A percentile compares a stretch with the other conserved stretches of the same genome.
These are phyloP conservation scores for Brassica incana DNA, from an alignment of 345 rosid species.

Conservation along the genomic window DNA sequence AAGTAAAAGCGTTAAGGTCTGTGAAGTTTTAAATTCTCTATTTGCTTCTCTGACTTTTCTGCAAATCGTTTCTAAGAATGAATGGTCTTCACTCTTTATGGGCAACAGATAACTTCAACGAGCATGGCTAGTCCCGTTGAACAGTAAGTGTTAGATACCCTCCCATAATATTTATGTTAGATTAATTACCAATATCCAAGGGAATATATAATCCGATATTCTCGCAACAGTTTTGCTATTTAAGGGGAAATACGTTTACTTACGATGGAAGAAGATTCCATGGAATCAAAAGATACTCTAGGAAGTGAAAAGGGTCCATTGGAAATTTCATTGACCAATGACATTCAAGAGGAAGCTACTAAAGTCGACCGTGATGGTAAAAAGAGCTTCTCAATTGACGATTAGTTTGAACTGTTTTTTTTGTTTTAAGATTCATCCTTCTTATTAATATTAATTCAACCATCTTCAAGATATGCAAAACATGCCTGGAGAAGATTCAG, in stretches of 20 bases:
- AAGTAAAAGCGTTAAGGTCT: slow-evolving; percentile 11
- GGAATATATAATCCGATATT: not conserved
- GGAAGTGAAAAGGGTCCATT: not conserved
- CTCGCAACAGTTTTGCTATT: not conserved
- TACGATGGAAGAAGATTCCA: not conserved
- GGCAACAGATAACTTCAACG: slow-evolving; percentile 21
- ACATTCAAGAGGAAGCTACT: not conserved
- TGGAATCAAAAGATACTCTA: not conserved
- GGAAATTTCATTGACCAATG: not conserved
- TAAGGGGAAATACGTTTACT: too few relatives aligned
- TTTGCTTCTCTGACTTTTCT: not conserved
- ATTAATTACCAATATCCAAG: not conserved
- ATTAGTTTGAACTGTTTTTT: not conserved
- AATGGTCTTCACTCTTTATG: not conserved
- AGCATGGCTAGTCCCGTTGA: not conserved
- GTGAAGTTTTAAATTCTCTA: not conserved
- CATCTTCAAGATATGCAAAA: slow-evolving; percentile 4
- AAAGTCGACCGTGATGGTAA: not conserved
- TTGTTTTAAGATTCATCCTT: not conserved
- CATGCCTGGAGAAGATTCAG: slow-evolving; percentile 18
- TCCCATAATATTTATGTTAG: not conserved
- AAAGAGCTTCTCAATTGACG: not conserved
- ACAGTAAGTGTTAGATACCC: not conserved
- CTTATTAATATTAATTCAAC: not conserved
- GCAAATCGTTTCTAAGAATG: not conserved